phyloP scores from a whole-genome alignment of 371 early-diverging fungal species.

The Rhizomucor miehei region DNA sequence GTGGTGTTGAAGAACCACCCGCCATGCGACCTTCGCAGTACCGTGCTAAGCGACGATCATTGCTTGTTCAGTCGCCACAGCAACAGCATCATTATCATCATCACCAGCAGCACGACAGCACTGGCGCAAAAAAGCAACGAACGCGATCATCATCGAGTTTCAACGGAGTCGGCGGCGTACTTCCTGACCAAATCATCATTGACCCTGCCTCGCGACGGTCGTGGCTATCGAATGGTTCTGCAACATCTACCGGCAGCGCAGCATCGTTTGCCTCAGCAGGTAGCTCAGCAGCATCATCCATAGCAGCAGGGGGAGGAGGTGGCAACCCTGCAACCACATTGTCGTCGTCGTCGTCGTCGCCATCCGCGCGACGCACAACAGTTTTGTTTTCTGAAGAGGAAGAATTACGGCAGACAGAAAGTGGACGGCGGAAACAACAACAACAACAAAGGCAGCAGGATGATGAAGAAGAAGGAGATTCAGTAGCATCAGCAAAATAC shows the following conservation, averaged over 20 bases:
- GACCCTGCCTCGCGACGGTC: constrained; percentile 4
- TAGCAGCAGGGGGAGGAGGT: no score
- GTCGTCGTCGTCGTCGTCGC: constrained; percentile 4
- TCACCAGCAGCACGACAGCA: constrained; percentile 4
- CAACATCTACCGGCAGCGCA: constrained; percentile 16
- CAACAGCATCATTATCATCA: constrained; percentile 12
- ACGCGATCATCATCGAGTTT: constrained; percentile 14
- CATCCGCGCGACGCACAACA: neutral
- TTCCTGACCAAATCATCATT: constrained; percentile 13
- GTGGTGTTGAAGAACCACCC: constrained; percentile 15
- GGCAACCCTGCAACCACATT: no score
- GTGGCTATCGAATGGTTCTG: constrained; percentile 23
- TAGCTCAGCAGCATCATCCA: constrained; percentile 8
- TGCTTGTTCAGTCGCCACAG: constrained; percentile 32
- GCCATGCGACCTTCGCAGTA: constrained; percentile 44
- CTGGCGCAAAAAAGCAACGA: constrained; percentile 10
- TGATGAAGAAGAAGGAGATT: constrained; percentile 1
- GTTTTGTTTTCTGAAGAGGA: neutral
- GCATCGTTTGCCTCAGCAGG: constrained; percentile 11
- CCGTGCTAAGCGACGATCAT: constrained; percentile 45
- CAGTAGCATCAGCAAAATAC: constrained; percentile 11
- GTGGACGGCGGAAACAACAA: constrained; percentile 34
- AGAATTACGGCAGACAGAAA: constrained; percentile 29
- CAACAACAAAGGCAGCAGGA: neutral
- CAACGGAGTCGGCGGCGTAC: constrained; percentile 16